Conservation (phyloP, 805 yeast species). For the Yamadazyma sp. region DNA sequence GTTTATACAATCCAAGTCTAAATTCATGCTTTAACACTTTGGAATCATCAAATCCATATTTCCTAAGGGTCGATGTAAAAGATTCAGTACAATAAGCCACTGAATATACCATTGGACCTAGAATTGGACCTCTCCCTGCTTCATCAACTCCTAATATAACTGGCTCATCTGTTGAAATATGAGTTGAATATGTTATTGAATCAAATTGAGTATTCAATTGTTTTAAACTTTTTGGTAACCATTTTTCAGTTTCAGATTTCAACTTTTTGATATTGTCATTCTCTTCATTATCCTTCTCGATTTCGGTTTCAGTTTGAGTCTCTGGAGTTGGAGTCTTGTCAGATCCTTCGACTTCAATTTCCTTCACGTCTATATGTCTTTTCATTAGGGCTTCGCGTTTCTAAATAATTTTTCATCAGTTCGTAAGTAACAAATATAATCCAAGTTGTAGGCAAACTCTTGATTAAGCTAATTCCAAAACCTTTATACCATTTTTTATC, state of each 20-base stretch:
- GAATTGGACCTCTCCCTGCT: conserved; percentile 97
- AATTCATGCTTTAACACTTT: conserved; percentile 75
- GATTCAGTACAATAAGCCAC: conserved; percentile 67
- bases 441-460: conserved; percentile 93
- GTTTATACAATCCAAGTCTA: conserved; percentile 58
- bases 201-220: conserved; percentile 26
- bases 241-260: too few relatives aligned
- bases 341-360: conserved; percentile 6
- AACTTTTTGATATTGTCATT: neutral
- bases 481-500: conserved; percentile 79
- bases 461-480: conserved; percentile 64
- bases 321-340: conserved; percentile 4
- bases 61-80: conserved; percentile 45
- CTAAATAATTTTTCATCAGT: conserved; percentile 31
- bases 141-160: conserved; percentile 90
- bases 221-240: conserved; percentile 36
- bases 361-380: too few relatives aligned
- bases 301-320: too few relatives aligned
- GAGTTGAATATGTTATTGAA: conserved; percentile 51
- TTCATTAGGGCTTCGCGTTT: conserved; percentile 10
- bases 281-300: neutral
- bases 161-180: conserved; percentile 33
- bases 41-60: conserved; percentile 89
- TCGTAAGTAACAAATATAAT: conserved; percentile 88
- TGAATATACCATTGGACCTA: conserved; percentile 98